Evolutionary conservation across 495 filamentous ascomycete genomes (phyloP), one percentile per base, ranked within the genome.

Genomic region (Aspergillus carlsbadensis): DNA sequence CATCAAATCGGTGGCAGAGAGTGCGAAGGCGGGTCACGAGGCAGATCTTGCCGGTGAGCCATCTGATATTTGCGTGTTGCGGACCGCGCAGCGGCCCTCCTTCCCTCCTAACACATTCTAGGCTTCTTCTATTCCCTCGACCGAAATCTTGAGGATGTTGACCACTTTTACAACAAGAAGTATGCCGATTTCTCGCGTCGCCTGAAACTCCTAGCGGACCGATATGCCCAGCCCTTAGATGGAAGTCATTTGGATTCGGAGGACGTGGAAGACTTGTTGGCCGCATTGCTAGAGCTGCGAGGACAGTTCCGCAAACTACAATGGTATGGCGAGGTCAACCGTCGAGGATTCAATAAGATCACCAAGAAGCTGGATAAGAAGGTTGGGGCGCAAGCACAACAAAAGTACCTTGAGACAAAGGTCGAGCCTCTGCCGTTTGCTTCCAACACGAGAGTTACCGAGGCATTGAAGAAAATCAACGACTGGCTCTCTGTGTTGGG

Each of bases 361-460:
- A 93, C 92, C 18, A 98, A 97, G 78, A 98, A 98, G 70, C 77
- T 96, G 18, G 92, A 96, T 74, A 96, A 96, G 75, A 96, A 92
- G 71, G 78, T 96, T 3, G 80, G 83, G 7, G 79, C 83, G 1
- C 79, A 84, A 53, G 86, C 87, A 0, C 92, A 96, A 71, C 82
- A 88, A 59, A 81, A 83, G 35, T 98, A 96, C 62, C 74, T 98
- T 46, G 84, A 87, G 44, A 87, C 88, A 15, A 95, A 94, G 74
- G 93, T 98, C 29, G 88, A 94, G 58, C 85, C 87, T 6, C 81
- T 85, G 43, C 84, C 87, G 0, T 98, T 98, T 70, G 90, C 91
- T 11, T 90, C 86, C 22, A 92, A 95, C 61, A 71, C 72, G 11
- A 76, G 80, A 18, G 83, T 90, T 6, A 75, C 78, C 22, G 74